A percentile compares a stretch with the other conserved stretches of the same genome.
phyloP scores from a whole-genome alignment of 2,329 filamentous ascomycete genomes.

The Sporothrix variecibatus region DNA sequence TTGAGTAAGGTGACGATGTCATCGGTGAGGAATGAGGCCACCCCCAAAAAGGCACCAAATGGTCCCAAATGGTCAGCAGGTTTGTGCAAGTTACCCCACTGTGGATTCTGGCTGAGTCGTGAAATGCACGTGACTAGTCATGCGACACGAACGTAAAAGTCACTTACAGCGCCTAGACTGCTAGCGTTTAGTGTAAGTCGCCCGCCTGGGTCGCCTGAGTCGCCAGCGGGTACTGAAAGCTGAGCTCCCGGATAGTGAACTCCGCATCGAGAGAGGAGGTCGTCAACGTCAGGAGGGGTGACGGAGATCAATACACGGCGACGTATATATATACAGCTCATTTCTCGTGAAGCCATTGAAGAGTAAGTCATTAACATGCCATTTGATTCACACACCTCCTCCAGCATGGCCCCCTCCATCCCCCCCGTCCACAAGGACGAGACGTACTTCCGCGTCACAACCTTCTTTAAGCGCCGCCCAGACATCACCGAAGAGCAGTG shows the following conservation, averaged over 20 bases:
- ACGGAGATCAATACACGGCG: not conserved
- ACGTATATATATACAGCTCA: not conserved
- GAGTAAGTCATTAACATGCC: not conserved
- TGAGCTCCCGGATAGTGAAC: not conserved
- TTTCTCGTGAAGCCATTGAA: not conserved
- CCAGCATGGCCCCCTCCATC: not conserved
- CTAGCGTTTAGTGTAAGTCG: slow-evolving; percentile 9
- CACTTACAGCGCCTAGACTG: not conserved
- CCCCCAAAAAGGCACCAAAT: too few species aligned
- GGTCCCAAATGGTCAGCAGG: slow-evolving; percentile 2
- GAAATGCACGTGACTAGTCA: not conserved
- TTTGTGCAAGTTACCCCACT: not conserved
- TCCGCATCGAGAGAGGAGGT: not conserved
- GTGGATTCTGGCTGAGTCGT: not conserved
- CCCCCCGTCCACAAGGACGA: slow-evolving; percentile 6
- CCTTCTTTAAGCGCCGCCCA: slow-evolving; percentile 17
- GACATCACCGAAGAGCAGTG: not conserved
- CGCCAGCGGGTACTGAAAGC: not conserved
- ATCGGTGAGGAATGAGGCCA: not conserved
- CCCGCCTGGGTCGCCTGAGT: too few species aligned
- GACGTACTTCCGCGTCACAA: not conserved
- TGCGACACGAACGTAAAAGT: not conserved
- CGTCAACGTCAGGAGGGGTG: not conserved
- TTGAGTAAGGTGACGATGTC: not conserved
- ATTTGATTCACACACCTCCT: not conserved